Evolutionary conservation across 2,329 filamentous ascomycete genomes (phyloP).

Genomic region (Xylariaceae sp.): DNA sequence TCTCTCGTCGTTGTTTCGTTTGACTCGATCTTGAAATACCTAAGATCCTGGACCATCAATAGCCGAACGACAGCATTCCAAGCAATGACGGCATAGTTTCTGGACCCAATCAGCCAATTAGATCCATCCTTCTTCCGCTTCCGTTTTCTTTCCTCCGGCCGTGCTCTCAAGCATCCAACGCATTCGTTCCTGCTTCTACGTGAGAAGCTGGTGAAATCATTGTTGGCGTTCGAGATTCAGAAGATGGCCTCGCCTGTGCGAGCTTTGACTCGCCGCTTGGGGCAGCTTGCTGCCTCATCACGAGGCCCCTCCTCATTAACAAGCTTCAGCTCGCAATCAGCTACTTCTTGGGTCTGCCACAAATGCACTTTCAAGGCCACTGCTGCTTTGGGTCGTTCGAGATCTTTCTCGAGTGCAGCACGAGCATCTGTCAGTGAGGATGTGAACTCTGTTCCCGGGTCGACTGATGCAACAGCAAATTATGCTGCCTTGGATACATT

Average conservation of each 20-base stretch:
- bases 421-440: constrained; percentile 7
- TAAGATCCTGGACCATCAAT: no score
- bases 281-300: constrained; percentile 24
- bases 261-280: constrained; percentile 22
- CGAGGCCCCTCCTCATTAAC: constrained; percentile 9
- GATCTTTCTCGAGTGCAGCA: constrained; percentile 12
- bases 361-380: constrained; percentile 12
- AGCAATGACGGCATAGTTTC: constrained; percentile 8
- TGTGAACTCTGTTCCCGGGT: constrained; percentile 18
- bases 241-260: constrained; percentile 24
- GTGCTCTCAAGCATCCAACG: no score
- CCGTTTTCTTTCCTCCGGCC: not conserved
- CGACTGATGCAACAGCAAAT: constrained; percentile 8
- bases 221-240: not conserved
- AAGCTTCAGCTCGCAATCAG: not conserved
- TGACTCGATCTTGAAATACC: not conserved
- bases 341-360: constrained; percentile 18
- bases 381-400: constrained; percentile 6
- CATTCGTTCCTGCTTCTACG: no score
- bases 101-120: not conserved
- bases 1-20: not conserved
- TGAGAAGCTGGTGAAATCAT: no score
- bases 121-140: not conserved
- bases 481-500: constrained; percentile 57
- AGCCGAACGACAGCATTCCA: constrained; percentile 1